Evolutionary conservation across 2,329 filamentous ascomycete species (phyloP), one percentile per base, ranked within the genome.

Genomic region (Dryadomyces quercivorus): DNA sequence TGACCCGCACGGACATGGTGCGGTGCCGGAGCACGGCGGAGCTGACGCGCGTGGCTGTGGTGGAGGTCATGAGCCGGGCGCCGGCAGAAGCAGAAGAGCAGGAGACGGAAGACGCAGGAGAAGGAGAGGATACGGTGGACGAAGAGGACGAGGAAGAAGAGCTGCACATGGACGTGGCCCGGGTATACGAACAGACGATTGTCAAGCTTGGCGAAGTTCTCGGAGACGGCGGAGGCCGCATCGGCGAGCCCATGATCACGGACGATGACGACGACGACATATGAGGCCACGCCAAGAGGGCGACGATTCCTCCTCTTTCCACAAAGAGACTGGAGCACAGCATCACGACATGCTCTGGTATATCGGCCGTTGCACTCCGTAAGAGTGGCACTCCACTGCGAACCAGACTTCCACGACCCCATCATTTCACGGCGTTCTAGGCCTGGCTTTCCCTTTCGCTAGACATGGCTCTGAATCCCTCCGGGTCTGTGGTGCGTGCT

Each of bases 1-100:
- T 88, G 73, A 89, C 83, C 1, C 73, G 69, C 18, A 92, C 87
- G 0, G 89, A 96, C 66, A 95, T 93, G 75, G 89, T 97, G 8
- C 80, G 92, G 44, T 85, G 91, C 59, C 85, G 87, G 64, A 88
- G 87, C 63, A 72, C 94, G 34, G 86, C 90, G 0, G 87, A 94
- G 64, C 79, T 84, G 59, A 87, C 86, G 16, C 76, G 91, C 26
- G 70, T 89, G 8, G 68, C 81, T 5, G 80, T 92, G 55, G 80
- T 89, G 1, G 82, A 87, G 56, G 77, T 82, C 16, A 77, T 89
- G 72, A 78, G 76, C 57, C 73, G 72, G 10, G 56, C 55, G 53
- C 76, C 76, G 67, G 71, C 50, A 16, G 69, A 72, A 36, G 71
- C 72, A 2, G 68, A 67, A 2, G 71, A 71, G 1, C 70, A 76